Evolutionary conservation across 768 basidiomycete genomes (phyloP), one percentile per base, ranked within the genome.

Genomic region (Mycena epipterygia): DNA sequence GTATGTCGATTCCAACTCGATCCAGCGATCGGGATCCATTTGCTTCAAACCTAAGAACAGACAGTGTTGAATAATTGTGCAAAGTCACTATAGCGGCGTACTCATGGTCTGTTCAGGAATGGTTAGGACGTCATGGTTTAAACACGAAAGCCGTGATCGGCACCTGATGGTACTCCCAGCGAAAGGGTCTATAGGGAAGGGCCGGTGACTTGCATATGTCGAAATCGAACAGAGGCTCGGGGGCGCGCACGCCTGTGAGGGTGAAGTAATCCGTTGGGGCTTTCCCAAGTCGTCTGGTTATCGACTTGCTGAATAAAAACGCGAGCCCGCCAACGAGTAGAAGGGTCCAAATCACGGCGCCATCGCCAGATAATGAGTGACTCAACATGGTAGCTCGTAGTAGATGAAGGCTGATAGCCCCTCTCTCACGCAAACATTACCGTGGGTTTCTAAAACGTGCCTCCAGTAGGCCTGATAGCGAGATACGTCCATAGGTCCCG

Each of bases 1-100:
- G 74, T 89, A 89, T 0, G 87, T 86, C 7, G 85, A 86, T 70
- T 89, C 87, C 19, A 89, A 81, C 65, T 89, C 88, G n/a, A 89
- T 77, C 87, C 87, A 89, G 77, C 83, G 88, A 70, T 89, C 86
- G 5, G 85, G 84, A 56, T 89, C 88, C 71, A 89, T 79, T 49
- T 78, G 81, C 77, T 82, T 83, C 29, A 89, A 72, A 33, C 87
- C 88, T 86, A 39, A 8, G 52, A 25, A 19, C 2, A 25, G 21
- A 19, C n/a, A 41, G 55, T 33, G 30, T 42, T 19, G 61, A n/a
- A n/a, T 29, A 44, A 37, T 58, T 8, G 21, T 29, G n/a, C 52
- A 52, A 30, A 11, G 19, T 2, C 8, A 8, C 0, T 21, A 19
- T 29, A 37, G 73, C 83, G 39, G 42, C 53, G 14, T 75, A 88